Evolutionary conservation across 768 basidiomycete genomes (phyloP).

Genomic region (Psilocybe azurescens): DNA sequence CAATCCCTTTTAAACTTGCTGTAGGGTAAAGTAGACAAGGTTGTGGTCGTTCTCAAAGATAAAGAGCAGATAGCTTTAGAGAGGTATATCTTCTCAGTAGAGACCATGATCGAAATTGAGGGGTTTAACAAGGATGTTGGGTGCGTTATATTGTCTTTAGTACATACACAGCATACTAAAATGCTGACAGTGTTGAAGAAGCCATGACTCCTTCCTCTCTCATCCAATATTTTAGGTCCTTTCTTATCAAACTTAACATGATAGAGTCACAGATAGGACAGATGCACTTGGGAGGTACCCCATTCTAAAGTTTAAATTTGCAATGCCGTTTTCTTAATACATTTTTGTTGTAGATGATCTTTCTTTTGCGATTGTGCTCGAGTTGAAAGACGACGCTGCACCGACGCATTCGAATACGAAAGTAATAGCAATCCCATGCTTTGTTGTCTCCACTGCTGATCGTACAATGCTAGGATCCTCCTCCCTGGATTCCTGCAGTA

Average conservation of each 20-base stretch:
- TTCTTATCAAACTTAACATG: conserved; percentile 81
- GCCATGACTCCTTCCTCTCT: conserved; percentile 71
- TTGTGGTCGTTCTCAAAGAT: conserved; percentile 86
- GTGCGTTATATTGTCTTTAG: conserved; percentile 37
- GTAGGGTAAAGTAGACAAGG: conserved; percentile 80
- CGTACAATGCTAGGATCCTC: conserved; percentile 54
- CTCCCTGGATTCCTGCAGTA: conserved; percentile 83
- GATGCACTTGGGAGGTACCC: conserved; percentile 57
- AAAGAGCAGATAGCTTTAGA: conserved; percentile 84
- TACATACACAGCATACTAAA: not conserved
- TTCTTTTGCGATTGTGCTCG: conserved; percentile 84
- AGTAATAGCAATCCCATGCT: conserved; percentile 28
- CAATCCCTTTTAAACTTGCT: not conserved
- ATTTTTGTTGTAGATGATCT: conserved; percentile 57
- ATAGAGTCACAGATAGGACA: conserved; percentile 74
- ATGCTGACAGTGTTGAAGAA: conserved; percentile 60
- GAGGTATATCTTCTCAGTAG: conserved; percentile 87
- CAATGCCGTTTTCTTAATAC: not conserved
- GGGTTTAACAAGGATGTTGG: conserved; percentile 71
- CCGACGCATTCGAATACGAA: conserved; percentile 58
- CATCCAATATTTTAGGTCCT: conserved; percentile 80
- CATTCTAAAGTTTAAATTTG: not conserved
- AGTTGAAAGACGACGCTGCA: conserved; percentile 70
- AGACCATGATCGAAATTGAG: conserved; percentile 79
- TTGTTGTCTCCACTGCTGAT: not conserved